phyloP scores from a whole-genome alignment of 2,329 filamentous ascomycete species.

The Hortaea werneckii region DNA sequence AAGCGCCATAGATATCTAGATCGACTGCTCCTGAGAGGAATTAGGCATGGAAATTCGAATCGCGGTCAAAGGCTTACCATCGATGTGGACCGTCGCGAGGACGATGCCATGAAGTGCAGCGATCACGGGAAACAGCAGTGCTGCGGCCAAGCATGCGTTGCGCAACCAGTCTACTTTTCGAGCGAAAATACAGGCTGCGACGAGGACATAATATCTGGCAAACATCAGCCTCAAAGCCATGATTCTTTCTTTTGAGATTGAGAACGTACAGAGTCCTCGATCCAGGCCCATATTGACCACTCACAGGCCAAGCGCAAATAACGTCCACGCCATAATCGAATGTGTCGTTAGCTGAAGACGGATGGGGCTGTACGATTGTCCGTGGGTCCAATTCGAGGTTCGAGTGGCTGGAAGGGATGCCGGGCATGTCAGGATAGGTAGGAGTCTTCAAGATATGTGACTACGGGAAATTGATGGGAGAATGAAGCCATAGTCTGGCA shows the following conservation, averaged over 20 bases:
- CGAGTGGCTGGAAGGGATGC: too few species aligned
- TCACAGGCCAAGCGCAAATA: conserved; percentile 48
- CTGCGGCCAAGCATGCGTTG: conserved; percentile 53
- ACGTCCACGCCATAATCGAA: conserved; percentile 29
- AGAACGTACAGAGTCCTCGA: conserved; percentile 41
- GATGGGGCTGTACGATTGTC: too few species aligned
- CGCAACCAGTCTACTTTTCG: conserved; percentile 52
- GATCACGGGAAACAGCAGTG: conserved; percentile 52
- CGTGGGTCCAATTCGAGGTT: too few species aligned
- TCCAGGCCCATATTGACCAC: conserved; percentile 48
- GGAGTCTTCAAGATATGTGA: too few species aligned
- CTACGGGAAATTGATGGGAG: too few species aligned
- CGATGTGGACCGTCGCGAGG: conserved; percentile 48
- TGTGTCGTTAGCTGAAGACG: too few species aligned
- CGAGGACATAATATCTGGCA: conserved; percentile 51
- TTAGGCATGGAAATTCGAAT: not conserved
- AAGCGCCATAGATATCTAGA: conserved; percentile 59
- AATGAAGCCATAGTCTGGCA: too few species aligned
- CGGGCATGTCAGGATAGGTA: too few species aligned
- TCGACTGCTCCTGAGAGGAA: conserved; percentile 47
- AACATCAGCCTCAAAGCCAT: not conserved
- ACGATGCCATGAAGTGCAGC: conserved; percentile 55
- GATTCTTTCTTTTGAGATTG: not conserved
- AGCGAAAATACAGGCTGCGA: conserved; percentile 54
- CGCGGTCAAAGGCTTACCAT: conserved; percentile 32